Evolutionary conservation across 1,284 basidiomycete species (phyloP).

Genomic region (Sporisorium sorghi): DNA sequence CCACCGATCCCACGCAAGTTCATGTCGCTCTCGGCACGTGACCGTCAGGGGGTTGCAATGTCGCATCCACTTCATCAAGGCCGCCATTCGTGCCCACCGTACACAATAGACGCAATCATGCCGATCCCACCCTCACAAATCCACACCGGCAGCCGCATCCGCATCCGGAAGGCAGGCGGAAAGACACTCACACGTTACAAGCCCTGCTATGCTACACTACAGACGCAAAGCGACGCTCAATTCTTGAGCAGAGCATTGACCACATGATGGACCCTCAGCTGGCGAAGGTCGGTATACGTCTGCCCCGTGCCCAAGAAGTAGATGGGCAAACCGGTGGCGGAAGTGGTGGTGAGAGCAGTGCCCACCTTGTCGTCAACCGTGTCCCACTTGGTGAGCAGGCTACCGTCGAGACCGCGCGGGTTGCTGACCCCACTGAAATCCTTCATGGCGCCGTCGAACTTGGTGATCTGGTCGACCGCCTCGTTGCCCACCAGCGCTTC

Average conservation of each 20-base stretch:
- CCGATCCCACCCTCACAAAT: too few species aligned
- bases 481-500: constrained; percentile 69
- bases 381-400: constrained; percentile 69
- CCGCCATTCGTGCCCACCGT: too few species aligned
- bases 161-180: neutral
- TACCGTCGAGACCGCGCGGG: constrained; percentile 66
- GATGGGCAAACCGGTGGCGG: constrained; percentile 66
- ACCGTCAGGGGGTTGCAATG: too few species aligned
- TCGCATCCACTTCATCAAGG: neutral
- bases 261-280: constrained; percentile 66
- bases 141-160: too few species aligned
- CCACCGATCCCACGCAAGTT: too few species aligned
- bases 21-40: too few species aligned
- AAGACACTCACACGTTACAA: neutral
- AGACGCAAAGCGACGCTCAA: constrained; percentile 12
- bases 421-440: constrained; percentile 66
- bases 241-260: constrained; percentile 67
- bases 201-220: constrained; percentile 9
- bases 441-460: constrained; percentile 66
- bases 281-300: constrained; percentile 68
- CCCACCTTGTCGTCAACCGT: constrained; percentile 69
- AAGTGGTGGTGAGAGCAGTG: constrained; percentile 65
- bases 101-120: too few species aligned
- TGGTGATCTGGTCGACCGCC: constrained; percentile 67
- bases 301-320: constrained; percentile 68